Percentiles rank a stretch among this genome's conserved stretches.
Conservation (phyloP, 2,329 filamentous ascomycete species). For the Ambrosiella beaveri region DNA sequence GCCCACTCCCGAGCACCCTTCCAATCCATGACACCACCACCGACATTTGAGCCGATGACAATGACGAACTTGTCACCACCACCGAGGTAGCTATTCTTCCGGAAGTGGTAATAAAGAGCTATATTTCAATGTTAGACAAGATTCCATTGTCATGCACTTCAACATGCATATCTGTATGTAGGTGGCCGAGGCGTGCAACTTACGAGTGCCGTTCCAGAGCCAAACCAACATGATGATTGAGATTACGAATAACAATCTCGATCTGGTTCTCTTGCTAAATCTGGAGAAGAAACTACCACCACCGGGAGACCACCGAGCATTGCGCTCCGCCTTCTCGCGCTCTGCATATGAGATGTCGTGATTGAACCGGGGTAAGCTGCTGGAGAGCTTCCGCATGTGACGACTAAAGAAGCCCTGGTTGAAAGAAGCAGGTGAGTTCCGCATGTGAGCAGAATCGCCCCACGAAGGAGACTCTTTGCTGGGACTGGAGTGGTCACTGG, state of each 20-base stretch:
- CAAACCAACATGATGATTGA: constrained; percentile 43
- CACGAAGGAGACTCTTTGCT: constrained; percentile 11
- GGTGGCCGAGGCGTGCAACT: constrained; percentile 24
- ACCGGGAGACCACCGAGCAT: constrained; percentile 26
- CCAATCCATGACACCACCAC: constrained; percentile 97
- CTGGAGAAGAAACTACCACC: constrained; percentile 31
- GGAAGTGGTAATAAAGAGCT: constrained; percentile 46
- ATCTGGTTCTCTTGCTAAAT: constrained; percentile 47
- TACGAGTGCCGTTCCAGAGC: constrained; percentile 58
- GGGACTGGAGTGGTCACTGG: constrained; percentile 53
- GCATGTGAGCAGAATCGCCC: constrained; percentile 10
- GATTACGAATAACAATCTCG: constrained; percentile 42
- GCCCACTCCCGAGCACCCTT: constrained; percentile 96
- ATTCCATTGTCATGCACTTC: not conserved
- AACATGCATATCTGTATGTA: not conserved
- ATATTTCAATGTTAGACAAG: not conserved
- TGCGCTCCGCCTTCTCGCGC: constrained; percentile 56
- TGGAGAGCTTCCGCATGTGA: constrained; percentile 66
- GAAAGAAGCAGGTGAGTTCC: constrained; percentile 58
- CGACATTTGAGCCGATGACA: constrained; percentile 81
- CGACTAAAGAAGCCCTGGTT: constrained; percentile 77
- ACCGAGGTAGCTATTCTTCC: constrained; percentile 55
- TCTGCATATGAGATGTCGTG: constrained; percentile 41
- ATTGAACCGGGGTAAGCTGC: constrained; percentile 58
- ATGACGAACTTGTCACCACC: constrained; percentile 86